These are phyloP conservation scores for Takakia lepidozioides DNA, from an alignment of 225 moss, liverwort and hornwort genomes.

Conservation along the genomic window DNA sequence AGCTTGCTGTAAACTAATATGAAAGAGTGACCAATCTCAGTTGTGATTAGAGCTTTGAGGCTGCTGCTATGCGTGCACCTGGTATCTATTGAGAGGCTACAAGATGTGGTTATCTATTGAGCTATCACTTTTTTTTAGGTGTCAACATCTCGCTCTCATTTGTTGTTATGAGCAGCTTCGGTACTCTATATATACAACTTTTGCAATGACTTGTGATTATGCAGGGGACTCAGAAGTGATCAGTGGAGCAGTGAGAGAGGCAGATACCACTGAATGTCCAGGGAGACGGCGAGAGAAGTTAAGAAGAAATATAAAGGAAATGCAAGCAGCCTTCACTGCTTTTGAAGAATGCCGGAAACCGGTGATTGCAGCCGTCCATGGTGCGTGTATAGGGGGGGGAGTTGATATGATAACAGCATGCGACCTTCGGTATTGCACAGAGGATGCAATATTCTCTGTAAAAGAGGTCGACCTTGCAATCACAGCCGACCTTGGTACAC, in stretches of 20 bases:
- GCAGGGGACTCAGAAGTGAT: no score
- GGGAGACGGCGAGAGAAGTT: conserved; percentile 60
- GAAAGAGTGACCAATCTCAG: no score
- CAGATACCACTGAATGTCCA: conserved; percentile 20
- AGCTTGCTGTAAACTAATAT: no score
- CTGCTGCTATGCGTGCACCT: no score
- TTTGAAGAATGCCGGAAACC: conserved; percentile 86
- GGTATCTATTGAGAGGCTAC: no score
- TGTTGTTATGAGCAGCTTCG: neutral
- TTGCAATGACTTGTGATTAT: no score
- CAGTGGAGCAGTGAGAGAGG: no score
- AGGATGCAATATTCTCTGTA: conserved; percentile 73
- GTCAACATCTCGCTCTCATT: neutral
- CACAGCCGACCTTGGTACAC: conserved; percentile 85
- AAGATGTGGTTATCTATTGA: neutral
- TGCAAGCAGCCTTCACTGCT: conserved; percentile 69
- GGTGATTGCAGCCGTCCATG: conserved; percentile 75
- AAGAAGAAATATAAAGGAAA: conserved; percentile 41
- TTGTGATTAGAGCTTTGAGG: no score
- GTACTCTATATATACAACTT: neutral
- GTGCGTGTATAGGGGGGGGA: conserved; percentile 77
- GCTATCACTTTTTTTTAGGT: neutral
- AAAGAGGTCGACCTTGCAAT: conserved; percentile 85
- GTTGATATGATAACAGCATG: conserved; percentile 72
- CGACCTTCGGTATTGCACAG: conserved; percentile 72